Base-by-base conservation (phyloP, 805 yeast genomes). In the Saccharomyces eubayanus region DNA sequence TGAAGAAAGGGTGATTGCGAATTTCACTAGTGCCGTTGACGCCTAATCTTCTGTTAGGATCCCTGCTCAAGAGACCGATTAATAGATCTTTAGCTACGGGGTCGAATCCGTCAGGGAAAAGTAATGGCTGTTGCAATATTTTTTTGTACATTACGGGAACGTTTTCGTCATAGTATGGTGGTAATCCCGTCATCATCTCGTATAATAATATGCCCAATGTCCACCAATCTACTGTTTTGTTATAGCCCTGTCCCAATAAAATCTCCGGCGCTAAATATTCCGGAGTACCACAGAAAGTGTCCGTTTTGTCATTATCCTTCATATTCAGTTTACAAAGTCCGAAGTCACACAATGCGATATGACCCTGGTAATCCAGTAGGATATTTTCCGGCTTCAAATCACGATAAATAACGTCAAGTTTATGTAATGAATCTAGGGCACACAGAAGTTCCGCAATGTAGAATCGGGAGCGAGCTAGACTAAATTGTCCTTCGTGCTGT, bases 221-320 rank as follows among this genome's bases (percentile, higher is more conserved):
- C 98, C 98, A 92, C 90, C 96, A 92, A 70, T 92, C 98, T 24
- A 92, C 97, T 12, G 86, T 85, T 69, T 96, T 83, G 4, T 97
- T 90, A 71, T 92, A 92, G 1, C 97, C 97, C 66, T 88, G 89
- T 49, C 92, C 92, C 62, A 89, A 74, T 49, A 92, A 75, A 60
- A 92, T 74, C 71, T 92, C 98, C 0, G 98, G 98, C 0, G 97
- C 96, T 59, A 92, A 76, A 69, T 92, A 92, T 71, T 92, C 97
- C 0, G 97, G 97, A 0, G 98, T 92, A 45, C 98, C 98, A 72
- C 98, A 92, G 68, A 92, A 92, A 0, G 98, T 92, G 63, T 85
- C 85, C 1, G 89, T 84, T 69, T 87, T 87, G 62, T 89, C 96
- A 57, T 87, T 84, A 62, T 84, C 80, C 59, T 83, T 81, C 98